Conservation (phyloP, 805 yeast species). For the Candida bentonensis region DNA sequence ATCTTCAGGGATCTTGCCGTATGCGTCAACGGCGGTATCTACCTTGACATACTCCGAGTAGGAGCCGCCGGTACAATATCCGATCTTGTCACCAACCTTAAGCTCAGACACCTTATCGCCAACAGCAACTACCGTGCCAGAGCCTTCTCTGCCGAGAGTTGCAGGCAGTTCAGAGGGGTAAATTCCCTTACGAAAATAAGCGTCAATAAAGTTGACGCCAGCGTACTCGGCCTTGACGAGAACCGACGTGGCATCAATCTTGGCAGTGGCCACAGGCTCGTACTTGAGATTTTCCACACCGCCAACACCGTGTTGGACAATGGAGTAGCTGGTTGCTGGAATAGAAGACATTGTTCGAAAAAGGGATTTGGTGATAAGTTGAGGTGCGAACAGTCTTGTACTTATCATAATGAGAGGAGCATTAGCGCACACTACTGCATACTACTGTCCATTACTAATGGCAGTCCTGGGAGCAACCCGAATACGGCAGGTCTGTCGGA, state of each 20-base stretch:
- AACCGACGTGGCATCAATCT: conserved; percentile 16
- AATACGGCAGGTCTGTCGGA: too few relatives aligned
- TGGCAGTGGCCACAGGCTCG: background rate
- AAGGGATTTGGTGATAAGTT: background rate
- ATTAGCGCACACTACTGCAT: too few relatives aligned
- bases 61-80: conserved; percentile 36
- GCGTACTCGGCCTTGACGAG: conserved; percentile 60
- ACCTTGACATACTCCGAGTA: conserved; percentile 59
- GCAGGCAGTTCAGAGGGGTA: conserved; percentile 51
- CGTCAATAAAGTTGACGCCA: conserved; percentile 75
- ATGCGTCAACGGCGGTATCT: conserved; percentile 13
- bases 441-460: too few relatives aligned
- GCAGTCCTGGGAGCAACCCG: too few relatives aligned
- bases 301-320: background rate
- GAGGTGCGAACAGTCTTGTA: background rate
- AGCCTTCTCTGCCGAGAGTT: conserved; percentile 46
- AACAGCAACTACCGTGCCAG: conserved; percentile 50
- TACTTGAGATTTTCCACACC: background rate
- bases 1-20: conserved; percentile 36
- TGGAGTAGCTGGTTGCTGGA: background rate
- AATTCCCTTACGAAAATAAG: conserved; percentile 67
- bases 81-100: conserved; percentile 59
- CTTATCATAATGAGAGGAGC: background rate
- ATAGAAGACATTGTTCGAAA: background rate
- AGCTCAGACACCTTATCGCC: conserved; percentile 44